Evolutionary conservation across 1,139 yeast genomes (phyloP).

Genomic region (Saccharomyces hybrid): DNA sequence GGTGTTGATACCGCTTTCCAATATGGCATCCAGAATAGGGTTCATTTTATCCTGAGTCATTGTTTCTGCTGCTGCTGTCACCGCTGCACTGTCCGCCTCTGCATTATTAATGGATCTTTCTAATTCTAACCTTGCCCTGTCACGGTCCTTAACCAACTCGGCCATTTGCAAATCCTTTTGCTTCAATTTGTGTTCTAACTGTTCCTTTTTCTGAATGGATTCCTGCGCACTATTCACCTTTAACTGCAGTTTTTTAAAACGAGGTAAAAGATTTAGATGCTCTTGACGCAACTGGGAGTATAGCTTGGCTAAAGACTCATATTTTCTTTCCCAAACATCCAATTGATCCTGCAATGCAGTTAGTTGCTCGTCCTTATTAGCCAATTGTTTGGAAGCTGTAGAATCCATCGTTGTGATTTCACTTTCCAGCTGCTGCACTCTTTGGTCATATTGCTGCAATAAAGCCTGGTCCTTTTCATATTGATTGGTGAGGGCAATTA

Average conservation of each 20-base stretch:
- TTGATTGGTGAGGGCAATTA: slow-evolving; percentile 68
- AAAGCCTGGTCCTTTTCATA: slow-evolving; percentile 81
- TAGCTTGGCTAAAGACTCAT: slow-evolving; percentile 81
- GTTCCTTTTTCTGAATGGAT: slow-evolving; percentile 77
- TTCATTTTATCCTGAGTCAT: slow-evolving; percentile 9
- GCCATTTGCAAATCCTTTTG: slow-evolving; percentile 84
- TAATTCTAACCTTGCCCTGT: slow-evolving; percentile 75
- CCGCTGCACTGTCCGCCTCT: slow-evolving; percentile 7
- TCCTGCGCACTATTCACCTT: slow-evolving; percentile 92
- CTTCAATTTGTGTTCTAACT: slow-evolving; percentile 74
- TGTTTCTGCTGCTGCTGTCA: slow-evolving; percentile 21
- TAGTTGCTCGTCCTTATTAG: slow-evolving; percentile 70
- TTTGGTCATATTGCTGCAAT: slow-evolving; percentile 78
- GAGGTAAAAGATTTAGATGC: slow-evolving; percentile 71
- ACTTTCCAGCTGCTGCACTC: slow-evolving; percentile 75
- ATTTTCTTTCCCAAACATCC: slow-evolving; percentile 73
- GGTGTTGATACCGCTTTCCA: slow-evolving; percentile 61
- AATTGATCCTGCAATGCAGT: slow-evolving; percentile 68
- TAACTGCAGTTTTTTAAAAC: slow-evolving; percentile 78
- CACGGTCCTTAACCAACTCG: slow-evolving; percentile 83
- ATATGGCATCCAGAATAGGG: slow-evolving; percentile 60
- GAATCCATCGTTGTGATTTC: slow-evolving; percentile 59
- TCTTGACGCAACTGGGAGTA: slow-evolving; percentile 91
- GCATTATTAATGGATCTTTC: slow-evolving; percentile 39
- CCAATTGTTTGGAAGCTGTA: slow-evolving; percentile 67